Percentiles rank a stretch among this genome's conserved stretches.
These are phyloP conservation scores for Ceratobasidium sp. DNA, from an alignment of 1,284 basidiomycete species.

Conservation along the genomic window DNA sequence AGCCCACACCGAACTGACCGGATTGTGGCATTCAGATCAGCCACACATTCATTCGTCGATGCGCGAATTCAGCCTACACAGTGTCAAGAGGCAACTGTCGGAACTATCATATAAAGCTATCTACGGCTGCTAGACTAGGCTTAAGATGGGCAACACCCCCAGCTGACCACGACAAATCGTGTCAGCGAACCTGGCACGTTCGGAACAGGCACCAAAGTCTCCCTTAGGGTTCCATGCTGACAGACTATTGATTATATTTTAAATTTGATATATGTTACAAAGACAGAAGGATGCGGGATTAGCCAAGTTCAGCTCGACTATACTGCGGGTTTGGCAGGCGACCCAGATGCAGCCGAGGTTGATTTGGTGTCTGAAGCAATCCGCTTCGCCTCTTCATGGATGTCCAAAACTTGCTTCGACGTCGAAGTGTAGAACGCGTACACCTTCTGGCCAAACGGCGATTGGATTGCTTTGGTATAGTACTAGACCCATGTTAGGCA, in stretches of 20 bases:
- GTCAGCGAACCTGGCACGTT: too few species aligned
- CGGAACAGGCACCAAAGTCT: too few species aligned
- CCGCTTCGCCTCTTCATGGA: slow-evolving; percentile 86
- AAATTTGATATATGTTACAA: neutral
- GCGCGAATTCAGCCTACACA: too few species aligned
- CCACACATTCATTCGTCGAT: too few species aligned
- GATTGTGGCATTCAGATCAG: too few species aligned
- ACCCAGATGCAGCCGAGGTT: slow-evolving; percentile 41
- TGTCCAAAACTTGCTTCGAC: slow-evolving; percentile 80
- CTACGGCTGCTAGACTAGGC: too few species aligned
- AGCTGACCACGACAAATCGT: too few species aligned
- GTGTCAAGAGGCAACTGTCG: too few species aligned
- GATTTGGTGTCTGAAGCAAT: slow-evolving; percentile 70
- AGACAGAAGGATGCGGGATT: neutral
- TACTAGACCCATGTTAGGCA: slow-evolving; percentile 61
- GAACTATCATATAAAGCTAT: too few species aligned
- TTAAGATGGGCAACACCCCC: too few species aligned
- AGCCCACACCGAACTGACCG: too few species aligned
- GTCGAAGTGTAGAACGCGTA: slow-evolving; percentile 77
- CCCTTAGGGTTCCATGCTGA: too few species aligned
- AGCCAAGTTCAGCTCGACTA: neutral
- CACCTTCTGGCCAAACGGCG: slow-evolving; percentile 80
- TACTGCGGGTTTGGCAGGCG: slow-evolving; percentile 39
- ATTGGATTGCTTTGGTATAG: slow-evolving; percentile 76
- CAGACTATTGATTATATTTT: neutral